These are phyloP conservation scores for Salix purpurea DNA, from an alignment of 345 rosid genomes.

Conservation along the genomic window DNA sequence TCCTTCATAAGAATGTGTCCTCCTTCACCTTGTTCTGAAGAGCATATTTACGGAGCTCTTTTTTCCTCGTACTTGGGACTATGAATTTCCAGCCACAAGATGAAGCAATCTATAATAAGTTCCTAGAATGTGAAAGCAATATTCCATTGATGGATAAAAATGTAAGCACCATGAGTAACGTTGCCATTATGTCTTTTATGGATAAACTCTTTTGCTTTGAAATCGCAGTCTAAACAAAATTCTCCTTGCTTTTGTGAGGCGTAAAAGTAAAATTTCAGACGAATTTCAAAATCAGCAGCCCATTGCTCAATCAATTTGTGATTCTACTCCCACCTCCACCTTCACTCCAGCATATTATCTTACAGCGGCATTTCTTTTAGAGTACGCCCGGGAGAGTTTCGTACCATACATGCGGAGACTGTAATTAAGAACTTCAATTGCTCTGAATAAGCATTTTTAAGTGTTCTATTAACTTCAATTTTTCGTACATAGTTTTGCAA, in stretches of 20 bases:
- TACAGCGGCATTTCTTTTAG: no score
- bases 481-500: background rate
- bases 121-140: background rate
- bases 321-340: no score
- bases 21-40: background rate
- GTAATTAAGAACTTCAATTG: background rate
- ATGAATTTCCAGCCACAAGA: background rate
- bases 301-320: no score
- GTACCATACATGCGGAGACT: background rate
- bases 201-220: background rate
- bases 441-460: background rate
- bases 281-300: background rate
- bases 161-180: background rate
- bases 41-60: background rate
- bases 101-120: background rate
- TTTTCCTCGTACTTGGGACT: background rate
- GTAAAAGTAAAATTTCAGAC: background rate
- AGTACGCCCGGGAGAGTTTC: background rate
- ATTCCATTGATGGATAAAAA: background rate
- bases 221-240: background rate
- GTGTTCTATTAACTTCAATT: background rate
- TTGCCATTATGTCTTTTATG: background rate
- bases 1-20: constrained; percentile 41
- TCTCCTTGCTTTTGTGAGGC: background rate
- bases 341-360: no score